These are phyloP conservation scores for Hypoxylon subgilvum DNA, from an alignment of 495 filamentous ascomycete species.

Conservation along the genomic window DNA sequence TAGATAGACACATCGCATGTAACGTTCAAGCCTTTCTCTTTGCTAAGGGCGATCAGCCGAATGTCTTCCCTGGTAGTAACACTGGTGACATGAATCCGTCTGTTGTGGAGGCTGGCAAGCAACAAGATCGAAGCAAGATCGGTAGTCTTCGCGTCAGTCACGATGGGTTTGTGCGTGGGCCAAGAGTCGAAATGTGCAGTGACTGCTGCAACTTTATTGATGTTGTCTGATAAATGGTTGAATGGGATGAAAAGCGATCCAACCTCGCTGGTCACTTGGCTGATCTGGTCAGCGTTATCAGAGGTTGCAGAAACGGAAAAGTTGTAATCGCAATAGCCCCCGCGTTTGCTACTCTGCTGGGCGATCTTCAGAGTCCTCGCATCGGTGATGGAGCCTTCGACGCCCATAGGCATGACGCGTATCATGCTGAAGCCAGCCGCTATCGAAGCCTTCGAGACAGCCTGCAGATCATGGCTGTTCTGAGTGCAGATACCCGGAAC, in stretches of 20 bases:
- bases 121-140: conserved; percentile 81
- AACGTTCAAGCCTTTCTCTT: conserved; percentile 81
- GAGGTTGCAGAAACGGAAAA: conserved; percentile 83
- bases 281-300: conserved; percentile 76
- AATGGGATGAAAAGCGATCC: conserved; percentile 88
- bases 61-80: conserved; percentile 86
- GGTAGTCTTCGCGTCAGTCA: conserved; percentile 84
- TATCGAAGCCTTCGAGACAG: conserved; percentile 75
- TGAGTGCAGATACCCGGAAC: conserved; percentile 72
- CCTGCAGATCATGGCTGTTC: conserved; percentile 71
- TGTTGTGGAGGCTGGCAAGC: conserved; percentile 79
- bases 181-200: conserved; percentile 81
- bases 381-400: conserved; percentile 75
- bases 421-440: conserved; percentile 84
- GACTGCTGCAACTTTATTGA: conserved; percentile 83
- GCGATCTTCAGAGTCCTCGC: conserved; percentile 73
- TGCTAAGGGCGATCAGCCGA: conserved; percentile 76
- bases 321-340: conserved; percentile 81
- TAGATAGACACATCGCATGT: conserved; percentile 86
- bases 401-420: conserved; percentile 77
- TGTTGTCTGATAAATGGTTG: conserved; percentile 84
- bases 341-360: conserved; percentile 73
- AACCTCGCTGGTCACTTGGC: conserved; percentile 73
- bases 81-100: conserved; percentile 83
- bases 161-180: conserved; percentile 81